phyloP scores from a whole-genome alignment of 176 grass and related monocot genomes.

The Oryza meyeriana region DNA sequence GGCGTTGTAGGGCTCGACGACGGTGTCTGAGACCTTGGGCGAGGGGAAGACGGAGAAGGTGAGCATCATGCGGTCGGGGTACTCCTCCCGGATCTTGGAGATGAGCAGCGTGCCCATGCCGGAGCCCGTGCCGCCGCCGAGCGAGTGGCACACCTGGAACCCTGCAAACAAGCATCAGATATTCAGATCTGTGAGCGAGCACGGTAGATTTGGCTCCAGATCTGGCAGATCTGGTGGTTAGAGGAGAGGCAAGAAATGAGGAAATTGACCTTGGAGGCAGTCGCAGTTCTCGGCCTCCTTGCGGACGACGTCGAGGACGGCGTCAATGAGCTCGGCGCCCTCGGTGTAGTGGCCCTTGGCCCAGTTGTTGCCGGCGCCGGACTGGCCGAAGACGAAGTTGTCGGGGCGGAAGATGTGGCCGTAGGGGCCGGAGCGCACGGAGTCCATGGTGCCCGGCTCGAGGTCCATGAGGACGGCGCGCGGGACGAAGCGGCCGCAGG shows the following conservation, averaged over 20 bases:
- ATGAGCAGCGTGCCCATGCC: constrained; percentile 58
- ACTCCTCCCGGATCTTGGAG: constrained; percentile 75
- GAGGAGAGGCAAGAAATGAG: not conserved
- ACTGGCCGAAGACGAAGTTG: constrained; percentile 83
- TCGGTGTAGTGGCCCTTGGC: constrained; percentile 91
- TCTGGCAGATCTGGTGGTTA: constrained; percentile 19
- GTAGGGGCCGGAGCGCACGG: constrained; percentile 57
- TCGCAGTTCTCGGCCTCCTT: constrained; percentile 95
- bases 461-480: constrained; percentile 70
- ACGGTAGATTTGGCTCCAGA: constrained; percentile 15
- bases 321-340: constrained; percentile 85
- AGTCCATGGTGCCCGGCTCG: constrained; percentile 72
- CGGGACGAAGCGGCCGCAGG: constrained; percentile 70
- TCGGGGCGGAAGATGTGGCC: constrained; percentile 88
- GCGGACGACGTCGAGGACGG: constrained; percentile 77
- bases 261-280: constrained; percentile 67
- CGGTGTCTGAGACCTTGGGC: constrained; percentile 74
- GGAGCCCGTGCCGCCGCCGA: constrained; percentile 50
- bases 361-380: constrained; percentile 87
- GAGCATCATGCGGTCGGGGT: constrained; percentile 78
- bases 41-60: constrained; percentile 76
- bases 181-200: constrained; percentile 25
- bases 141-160: constrained; percentile 69
- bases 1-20: constrained; percentile 80
- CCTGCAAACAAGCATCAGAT: constrained; percentile 30